Base-by-base conservation (phyloP, 768 basidiomycete species). In the Tephrocybe sp. region DNA sequence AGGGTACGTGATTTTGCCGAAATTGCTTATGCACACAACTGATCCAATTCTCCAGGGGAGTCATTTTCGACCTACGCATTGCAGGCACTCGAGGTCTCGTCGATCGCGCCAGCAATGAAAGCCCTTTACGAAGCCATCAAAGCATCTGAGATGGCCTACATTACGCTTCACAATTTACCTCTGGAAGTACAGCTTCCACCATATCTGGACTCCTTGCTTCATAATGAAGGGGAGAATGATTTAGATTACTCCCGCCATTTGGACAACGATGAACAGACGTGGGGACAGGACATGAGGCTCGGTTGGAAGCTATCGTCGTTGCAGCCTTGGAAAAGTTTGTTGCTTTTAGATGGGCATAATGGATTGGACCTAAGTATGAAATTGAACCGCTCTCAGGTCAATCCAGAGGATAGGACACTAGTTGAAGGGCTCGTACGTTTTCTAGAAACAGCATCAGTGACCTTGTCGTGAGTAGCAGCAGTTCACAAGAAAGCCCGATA, bases 291-390 rank as follows among this genome's bases (percentile, higher is more conserved):
- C 48, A 75, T 90, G 66, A 75, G 76, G 58, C 73, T 83, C 49
- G 89, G 89, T 2, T 92, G 87, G 87, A 76, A 77, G 40, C 71
- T 93, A 2, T 84, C 88, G 8, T 70, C 79, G 15, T 76, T 98
- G 20, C 76, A 83, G 14, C 95, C 96, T 4, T 98, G 96, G 96
- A 97, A 97, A 63, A 88, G 91, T 18, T 65, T 98, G 14, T 69
- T 98, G 5, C 77, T 93, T 14, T 63, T 96, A 14, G 87, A 92
- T 46, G 80, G 59, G 28, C 73, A 77, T 14, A 74, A 76, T 14
- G 79, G 76, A 23, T 62, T 79, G 45, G 84, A 86, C 51, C 79
- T 84, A 1, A 80, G 82, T 55, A 71, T 78, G 61, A 84, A 83
- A 51, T 67, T 86, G 44, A 69, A 78, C 55, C 80, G 79, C 1